Evolutionary conservation across 306 rosid species (phyloP), one percentile per base, ranked within the genome.

Genomic region (Alnus glutinosa): DNA sequence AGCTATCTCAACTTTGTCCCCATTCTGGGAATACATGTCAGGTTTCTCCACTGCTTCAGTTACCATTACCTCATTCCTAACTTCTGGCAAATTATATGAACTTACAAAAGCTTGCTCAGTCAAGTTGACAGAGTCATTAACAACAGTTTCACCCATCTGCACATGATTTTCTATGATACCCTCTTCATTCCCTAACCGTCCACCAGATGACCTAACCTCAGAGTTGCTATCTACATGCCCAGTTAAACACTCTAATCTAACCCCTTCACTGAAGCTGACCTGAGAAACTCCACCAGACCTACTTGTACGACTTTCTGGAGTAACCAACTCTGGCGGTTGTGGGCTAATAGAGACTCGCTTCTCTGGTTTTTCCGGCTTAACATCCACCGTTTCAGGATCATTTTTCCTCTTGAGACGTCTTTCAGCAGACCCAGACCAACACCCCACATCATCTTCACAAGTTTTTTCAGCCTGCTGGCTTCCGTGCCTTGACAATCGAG

Each of bases 321-420:
- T 85, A 71, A 75, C 85, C 63, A 86, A 83, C 50, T 89, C 89
- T n/a, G 76, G 72, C 75, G 80, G 79, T 77, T 75, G 90, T n/a
- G 89, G 92, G 79, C 94, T 91, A 50, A 88, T 61, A 83, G 91
- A 85, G 57, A 84, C 71, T 73, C 77, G 91, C 83, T 93, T 91
- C 79, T 83, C 88, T 63, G 77, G 89, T 70, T 79, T 87, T 19
- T 16, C 77, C 12, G 81, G 77, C 76, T 74, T 85, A 67, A 49
- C 47, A 80, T 82, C 92, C 78, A 70, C 78, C 68, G 58, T 77
- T 79, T 85, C 90, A 71, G 82, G 62, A 82, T 86, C 89, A 80
- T 34, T 80, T 89, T 90, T 95, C 89, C 98, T 95, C 90, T 88
- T 92, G 77, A 74, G 73, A 73, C 85, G 75, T 79, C 87, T 93